Conservation (phyloP, 2,329 filamentous ascomycete genomes). For the Stachybotrys chartarum region DNA sequence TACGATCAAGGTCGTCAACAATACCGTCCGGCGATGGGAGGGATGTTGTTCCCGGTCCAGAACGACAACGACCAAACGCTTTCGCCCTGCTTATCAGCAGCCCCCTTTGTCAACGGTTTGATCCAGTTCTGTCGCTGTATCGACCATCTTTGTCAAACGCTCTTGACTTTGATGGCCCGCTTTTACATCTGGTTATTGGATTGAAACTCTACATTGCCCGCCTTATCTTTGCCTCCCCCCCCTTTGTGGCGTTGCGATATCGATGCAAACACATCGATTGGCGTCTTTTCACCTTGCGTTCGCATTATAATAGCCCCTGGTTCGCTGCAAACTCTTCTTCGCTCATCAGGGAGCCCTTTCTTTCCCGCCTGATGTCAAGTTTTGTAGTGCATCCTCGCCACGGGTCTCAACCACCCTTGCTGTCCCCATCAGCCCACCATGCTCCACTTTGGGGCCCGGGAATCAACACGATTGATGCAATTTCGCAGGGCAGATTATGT, state of each 20-base stretch:
- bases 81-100: neutral
- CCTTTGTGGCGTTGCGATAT: no score
- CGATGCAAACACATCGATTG: neutral
- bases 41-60: neutral
- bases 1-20: neutral
- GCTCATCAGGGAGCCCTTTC: neutral
- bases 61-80: neutral
- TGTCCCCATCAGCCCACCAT: neutral
- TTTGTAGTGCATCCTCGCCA: neutral
- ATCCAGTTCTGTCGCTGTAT: no score
- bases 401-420: neutral
- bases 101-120: no score
- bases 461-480: neutral
- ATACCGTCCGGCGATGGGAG: neutral
- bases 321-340: neutral
- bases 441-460: neutral
- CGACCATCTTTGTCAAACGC: no score
- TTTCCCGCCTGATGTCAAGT: neutral
- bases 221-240: no score
- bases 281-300: neutral
- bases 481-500: neutral
- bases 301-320: no score
- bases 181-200: neutral
- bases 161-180: neutral
- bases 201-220: no score